Conservation (phyloP, 495 filamentous ascomycete species). For the Pseudevernia furfuracea region DNA sequence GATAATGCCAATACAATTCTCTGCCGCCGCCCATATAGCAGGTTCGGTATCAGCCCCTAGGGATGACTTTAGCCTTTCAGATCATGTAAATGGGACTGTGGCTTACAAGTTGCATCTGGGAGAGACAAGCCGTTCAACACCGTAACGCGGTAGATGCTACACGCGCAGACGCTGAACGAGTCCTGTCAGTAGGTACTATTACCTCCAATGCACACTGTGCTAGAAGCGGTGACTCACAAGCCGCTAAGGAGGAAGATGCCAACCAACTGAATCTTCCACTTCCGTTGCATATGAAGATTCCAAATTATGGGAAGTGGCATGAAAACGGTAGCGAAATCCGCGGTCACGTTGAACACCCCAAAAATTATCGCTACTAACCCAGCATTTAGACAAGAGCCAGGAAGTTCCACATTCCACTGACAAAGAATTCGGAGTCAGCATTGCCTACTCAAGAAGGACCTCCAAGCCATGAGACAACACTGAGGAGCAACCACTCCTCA, state of each 20-base stretch:
- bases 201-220: not conserved
- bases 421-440: not conserved
- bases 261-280: not conserved
- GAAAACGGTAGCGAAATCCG: not conserved
- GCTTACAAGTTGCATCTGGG: not conserved
- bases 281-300: not conserved
- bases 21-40: not conserved
- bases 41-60: constrained; percentile 4
- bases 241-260: constrained; percentile 1
- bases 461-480: not conserved
- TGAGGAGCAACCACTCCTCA: not conserved
- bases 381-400: not conserved
- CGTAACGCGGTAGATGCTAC: constrained; percentile 1
- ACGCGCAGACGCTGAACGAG: constrained; percentile 1
- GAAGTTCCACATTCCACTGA: not conserved
- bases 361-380: not conserved
- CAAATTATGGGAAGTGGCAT: not conserved
- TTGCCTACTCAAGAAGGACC: not conserved
- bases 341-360: not conserved
- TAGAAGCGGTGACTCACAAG: not conserved
- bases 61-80: not conserved
- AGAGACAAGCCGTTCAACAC: constrained; percentile 1
- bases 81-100: not conserved
- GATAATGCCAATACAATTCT: constrained; percentile 5
- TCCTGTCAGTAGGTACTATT: not conserved